Conservation (phyloP, 352 stramenopile species). For the Phytophthora sp. region DNA sequence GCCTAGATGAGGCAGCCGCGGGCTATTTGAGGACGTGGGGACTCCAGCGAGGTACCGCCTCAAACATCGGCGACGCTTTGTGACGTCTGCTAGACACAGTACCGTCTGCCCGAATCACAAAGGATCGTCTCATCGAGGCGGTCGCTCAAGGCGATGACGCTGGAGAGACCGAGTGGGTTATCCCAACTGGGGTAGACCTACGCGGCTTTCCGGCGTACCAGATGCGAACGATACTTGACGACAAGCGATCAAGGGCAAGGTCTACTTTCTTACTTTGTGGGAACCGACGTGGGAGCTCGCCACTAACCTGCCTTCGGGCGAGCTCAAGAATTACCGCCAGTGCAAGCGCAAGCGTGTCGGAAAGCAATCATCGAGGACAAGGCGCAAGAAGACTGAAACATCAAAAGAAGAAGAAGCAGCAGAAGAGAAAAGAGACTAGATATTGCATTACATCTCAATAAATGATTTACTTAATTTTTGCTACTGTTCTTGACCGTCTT, state of each 20-base stretch:
- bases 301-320: background rate
- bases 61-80: background rate
- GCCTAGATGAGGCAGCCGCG: background rate
- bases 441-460: background rate
- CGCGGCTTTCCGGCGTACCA: background rate
- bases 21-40: slow-evolving; percentile 7
- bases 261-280: background rate
- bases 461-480: background rate
- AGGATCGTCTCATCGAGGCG: slow-evolving; percentile 1
- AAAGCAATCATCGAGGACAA: slow-evolving; percentile 3
- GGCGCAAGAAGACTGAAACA: background rate
- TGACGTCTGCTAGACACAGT: background rate
- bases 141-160: background rate
- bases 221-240: background rate
- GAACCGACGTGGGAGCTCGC: background rate
- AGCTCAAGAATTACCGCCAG: slow-evolving; percentile 1
- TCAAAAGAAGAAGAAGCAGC: background rate
- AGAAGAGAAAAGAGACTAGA: background rate
- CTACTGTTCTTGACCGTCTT: background rate
- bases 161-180: background rate
- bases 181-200: background rate
- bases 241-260: background rate
- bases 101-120: background rate
- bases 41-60: background rate
- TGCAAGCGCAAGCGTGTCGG: background rate